phyloP scores from a whole-genome alignment of 164 flowering plant genomes.

The Sextonia rubra region DNA sequence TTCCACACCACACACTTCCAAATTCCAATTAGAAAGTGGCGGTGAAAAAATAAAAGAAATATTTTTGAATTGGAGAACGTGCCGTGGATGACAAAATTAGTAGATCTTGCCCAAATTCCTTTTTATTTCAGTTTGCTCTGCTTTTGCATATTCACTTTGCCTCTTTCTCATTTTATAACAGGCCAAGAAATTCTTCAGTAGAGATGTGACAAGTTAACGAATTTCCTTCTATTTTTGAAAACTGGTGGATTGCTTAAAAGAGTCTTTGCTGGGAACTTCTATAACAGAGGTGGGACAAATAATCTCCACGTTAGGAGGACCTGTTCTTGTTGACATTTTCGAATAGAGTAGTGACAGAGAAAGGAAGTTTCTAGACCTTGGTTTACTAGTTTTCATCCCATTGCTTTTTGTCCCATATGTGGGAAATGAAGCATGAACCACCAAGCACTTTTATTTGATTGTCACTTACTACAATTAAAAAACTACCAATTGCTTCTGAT shows the following conservation, averaged over 20 bases:
- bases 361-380: background rate
- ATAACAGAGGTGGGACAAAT: background rate
- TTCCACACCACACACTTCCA: too few species aligned
- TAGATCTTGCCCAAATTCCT: too few species aligned
- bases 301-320: slow-evolving; percentile 3
- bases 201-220: slow-evolving; percentile 14
- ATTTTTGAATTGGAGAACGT: too few species aligned
- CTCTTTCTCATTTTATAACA: slow-evolving; percentile 10
- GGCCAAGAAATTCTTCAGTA: slow-evolving; percentile 29
- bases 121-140: background rate
- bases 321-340: slow-evolving; percentile 1
- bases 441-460: too few species aligned
- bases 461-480: too few species aligned
- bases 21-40: too few species aligned
- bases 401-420: too few species aligned
- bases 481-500: too few species aligned
- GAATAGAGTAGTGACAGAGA: background rate
- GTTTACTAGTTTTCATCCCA: too few species aligned
- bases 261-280: background rate
- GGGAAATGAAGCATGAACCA: too few species aligned
- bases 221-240: background rate
- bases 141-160: background rate
- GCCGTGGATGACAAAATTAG: too few species aligned
- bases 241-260: background rate
- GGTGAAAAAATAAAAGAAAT: too few species aligned